Evolutionary conservation across 257 asterid genomes (phyloP).

Genomic region (Schizonepeta tenuifolia): DNA sequence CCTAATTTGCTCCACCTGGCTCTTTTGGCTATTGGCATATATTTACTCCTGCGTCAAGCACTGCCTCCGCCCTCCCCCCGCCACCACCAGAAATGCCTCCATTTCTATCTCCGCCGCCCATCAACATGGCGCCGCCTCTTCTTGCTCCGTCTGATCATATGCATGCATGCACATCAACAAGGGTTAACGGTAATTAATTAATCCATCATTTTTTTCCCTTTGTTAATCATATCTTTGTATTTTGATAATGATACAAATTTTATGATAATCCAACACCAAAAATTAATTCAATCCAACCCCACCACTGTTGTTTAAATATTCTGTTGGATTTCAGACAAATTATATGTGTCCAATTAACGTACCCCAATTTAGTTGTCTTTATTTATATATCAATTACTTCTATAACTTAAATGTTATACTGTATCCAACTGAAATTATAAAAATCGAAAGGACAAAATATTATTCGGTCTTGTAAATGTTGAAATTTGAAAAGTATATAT

Average conservation of each 20-base stretch:
- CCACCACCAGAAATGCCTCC: conserved; percentile 34
- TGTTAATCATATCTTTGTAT: background rate
- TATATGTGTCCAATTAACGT: no score
- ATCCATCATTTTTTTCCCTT: background rate
- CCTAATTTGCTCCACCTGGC: conserved; percentile 73
- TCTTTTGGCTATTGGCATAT: conserved; percentile 66
- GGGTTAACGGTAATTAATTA: background rate
- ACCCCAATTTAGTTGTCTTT: no score
- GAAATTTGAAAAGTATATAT: no score
- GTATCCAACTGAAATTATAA: no score
- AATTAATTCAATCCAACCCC: background rate
- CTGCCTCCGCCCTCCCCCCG: conserved; percentile 27
- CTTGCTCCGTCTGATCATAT: background rate
- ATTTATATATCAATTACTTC: no score
- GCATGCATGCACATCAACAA: background rate
- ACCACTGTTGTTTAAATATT: background rate
- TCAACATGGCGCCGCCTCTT: background rate
- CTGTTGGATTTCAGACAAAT: no score
- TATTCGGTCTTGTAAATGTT: no score
- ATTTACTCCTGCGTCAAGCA: conserved; percentile 57
- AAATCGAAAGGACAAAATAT: no score
- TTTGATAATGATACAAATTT: background rate
- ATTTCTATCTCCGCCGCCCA: conserved; percentile 25
- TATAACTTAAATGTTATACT: no score
- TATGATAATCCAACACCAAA: background rate